These are phyloP conservation scores for Ailanthus altissimus DNA, from an alignment of 345 rosid species.

Conservation along the genomic window DNA sequence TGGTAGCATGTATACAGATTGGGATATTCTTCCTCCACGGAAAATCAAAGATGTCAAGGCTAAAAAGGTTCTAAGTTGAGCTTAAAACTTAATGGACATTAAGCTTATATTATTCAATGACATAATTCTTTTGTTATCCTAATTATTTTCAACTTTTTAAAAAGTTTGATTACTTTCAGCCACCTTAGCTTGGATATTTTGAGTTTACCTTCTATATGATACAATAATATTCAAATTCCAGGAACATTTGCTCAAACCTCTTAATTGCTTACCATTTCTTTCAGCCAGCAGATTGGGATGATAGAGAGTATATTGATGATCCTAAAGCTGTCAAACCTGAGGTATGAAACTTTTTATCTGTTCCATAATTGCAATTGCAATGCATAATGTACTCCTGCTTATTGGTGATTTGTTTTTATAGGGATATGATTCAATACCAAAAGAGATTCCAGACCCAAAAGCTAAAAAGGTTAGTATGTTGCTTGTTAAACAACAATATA, in stretches of 20 bases:
- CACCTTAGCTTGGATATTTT: neutral
- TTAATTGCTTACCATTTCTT: neutral
- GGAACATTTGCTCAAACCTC: neutral
- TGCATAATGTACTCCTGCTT: neutral
- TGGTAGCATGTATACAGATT: constrained; percentile 57
- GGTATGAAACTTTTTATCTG: constrained; percentile 23
- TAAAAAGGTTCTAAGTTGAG: constrained; percentile 39
- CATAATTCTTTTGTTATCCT: neutral
- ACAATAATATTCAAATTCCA: neutral
- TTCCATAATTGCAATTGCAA: constrained; percentile 2
- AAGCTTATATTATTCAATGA: neutral
- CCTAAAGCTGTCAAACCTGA: constrained; percentile 44
- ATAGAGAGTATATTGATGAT: constrained; percentile 50
- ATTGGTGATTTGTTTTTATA: constrained; percentile 14
- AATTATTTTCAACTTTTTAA: neutral
- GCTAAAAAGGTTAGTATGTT: constrained; percentile 40
- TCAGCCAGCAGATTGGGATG: constrained; percentile 52
- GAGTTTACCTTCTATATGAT: neutral
- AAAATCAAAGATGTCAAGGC: constrained; percentile 45
- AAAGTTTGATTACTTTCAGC: neutral
- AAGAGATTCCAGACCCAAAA: constrained; percentile 46
- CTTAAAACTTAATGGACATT: neutral
- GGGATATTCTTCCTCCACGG: constrained; percentile 54
- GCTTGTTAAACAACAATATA: neutral
- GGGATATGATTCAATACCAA: constrained; percentile 49